Conservation (phyloP, 371 early-diverging fungal species). For the Blakeslea trispora region DNA sequence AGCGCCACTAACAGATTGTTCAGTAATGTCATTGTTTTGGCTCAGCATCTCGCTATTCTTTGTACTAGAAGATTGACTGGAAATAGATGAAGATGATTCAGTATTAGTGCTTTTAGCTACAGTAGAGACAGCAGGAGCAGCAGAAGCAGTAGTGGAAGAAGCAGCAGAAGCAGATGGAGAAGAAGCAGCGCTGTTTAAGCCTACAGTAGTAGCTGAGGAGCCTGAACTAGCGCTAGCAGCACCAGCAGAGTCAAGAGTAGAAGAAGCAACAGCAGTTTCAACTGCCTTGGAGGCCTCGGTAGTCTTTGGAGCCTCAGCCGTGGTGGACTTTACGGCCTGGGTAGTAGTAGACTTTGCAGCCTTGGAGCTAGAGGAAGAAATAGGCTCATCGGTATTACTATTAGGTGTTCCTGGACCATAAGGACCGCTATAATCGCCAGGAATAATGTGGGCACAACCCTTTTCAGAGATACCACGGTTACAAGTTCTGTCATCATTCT, state of each 20-base stretch:
- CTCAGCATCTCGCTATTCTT: background rate
- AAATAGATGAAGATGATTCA: background rate
- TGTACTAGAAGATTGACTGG: background rate
- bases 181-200: conserved; percentile 11
- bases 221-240: background rate
- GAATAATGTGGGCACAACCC: conserved; percentile 56
- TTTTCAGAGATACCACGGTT: conserved; percentile 51
- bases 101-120: background rate
- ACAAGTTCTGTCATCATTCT: conserved; percentile 4
- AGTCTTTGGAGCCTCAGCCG: background rate
- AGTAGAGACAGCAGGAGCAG: background rate
- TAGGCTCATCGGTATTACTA: conserved; percentile 48
- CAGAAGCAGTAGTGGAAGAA: conserved; percentile 8
- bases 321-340: conserved; percentile 2
- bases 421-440: conserved; percentile 48
- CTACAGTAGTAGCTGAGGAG: background rate
- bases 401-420: conserved; percentile 41
- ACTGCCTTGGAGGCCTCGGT: background rate
- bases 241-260: conserved; percentile 11
- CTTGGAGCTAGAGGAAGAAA: conserved; percentile 23
- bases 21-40: conserved; percentile 8
- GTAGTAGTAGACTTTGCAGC: conserved; percentile 7
- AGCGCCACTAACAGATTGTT: conserved; percentile 16
- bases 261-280: background rate
- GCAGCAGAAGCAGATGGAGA: background rate